Evolutionary conservation across 257 asterid species (phyloP).

Genomic region (Paulownia fortunei): DNA sequence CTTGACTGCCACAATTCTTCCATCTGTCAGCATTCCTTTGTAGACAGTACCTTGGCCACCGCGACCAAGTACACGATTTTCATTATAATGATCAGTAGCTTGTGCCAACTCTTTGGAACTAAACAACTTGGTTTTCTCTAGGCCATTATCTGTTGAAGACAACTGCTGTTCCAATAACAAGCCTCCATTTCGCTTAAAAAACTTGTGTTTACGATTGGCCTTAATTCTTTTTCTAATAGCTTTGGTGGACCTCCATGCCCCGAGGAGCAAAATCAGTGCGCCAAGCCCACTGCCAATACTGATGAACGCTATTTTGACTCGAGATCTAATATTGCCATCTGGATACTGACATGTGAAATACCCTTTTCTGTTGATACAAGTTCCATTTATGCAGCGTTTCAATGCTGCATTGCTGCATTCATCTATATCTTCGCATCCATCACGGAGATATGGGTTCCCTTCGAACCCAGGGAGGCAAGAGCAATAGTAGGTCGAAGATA

Average conservation of each 20-base stretch:
- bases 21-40: too few relatives aligned
- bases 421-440: constrained; percentile 41
- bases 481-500: constrained; percentile 17
- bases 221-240: constrained; percentile 21
- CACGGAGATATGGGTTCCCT: constrained; percentile 44
- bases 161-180: constrained; percentile 38
- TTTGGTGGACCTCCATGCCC: constrained; percentile 20
- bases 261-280: background rate
- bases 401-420: constrained; percentile 14
- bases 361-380: constrained; percentile 18
- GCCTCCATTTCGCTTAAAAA: constrained; percentile 38
- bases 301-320: background rate
- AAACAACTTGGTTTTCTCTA: constrained; percentile 36
- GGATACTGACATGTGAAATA: background rate
- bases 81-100: constrained; percentile 43
- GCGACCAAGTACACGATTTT: constrained; percentile 41
- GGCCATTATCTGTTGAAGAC: constrained; percentile 28
- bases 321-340: background rate
- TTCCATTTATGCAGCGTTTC: background rate
- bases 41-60: constrained; percentile 58
- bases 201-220: constrained; percentile 26
- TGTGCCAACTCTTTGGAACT: constrained; percentile 30
- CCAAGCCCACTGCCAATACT: constrained; percentile 28
- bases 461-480: constrained; percentile 13
- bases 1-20: constrained; percentile 45